Evolutionary conservation across 192 early-diverging fungal species (phyloP).

Genomic region (Linderina pennispora): DNA sequence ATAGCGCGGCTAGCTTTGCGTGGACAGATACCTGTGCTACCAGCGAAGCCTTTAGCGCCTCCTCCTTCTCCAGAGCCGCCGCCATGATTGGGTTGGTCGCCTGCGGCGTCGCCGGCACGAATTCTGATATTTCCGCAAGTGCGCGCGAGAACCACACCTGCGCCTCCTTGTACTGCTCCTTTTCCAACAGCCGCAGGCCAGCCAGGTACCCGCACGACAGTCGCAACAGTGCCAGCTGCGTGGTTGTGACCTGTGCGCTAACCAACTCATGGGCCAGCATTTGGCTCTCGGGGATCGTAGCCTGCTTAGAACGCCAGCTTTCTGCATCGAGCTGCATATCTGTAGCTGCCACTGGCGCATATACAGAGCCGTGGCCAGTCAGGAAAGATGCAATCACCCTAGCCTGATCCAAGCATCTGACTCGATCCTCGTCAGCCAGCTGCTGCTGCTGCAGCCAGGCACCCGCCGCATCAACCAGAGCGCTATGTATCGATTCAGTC

Average conservation of each 20-base stretch:
- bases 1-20: conserved; percentile 9
- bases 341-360: background rate
- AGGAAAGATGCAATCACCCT: conserved; percentile 5
- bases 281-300: conserved; percentile 21
- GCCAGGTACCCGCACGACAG: conserved; percentile 26
- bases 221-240: conserved; percentile 10
- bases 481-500: background rate
- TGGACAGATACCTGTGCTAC: conserved; percentile 15
- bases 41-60: conserved; percentile 6
- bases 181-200: conserved; percentile 31
- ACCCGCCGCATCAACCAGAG: background rate
- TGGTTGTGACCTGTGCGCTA: conserved; percentile 1
- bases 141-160: conserved; percentile 22
- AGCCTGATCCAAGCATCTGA: too few species aligned
- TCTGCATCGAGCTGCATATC: too few species aligned
- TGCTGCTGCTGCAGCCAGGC: conserved; percentile 11
- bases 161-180: conserved; percentile 11
- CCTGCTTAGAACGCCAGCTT: background rate
- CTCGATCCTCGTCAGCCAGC: too few species aligned
- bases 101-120: background rate
- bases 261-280: conserved; percentile 5
- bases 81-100: conserved; percentile 6
- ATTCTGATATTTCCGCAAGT: background rate
- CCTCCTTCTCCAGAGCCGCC: conserved; percentile 25
- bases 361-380: background rate